Conservation (phyloP, 441 rosid species). For the Bruguiera hainesii region DNA sequence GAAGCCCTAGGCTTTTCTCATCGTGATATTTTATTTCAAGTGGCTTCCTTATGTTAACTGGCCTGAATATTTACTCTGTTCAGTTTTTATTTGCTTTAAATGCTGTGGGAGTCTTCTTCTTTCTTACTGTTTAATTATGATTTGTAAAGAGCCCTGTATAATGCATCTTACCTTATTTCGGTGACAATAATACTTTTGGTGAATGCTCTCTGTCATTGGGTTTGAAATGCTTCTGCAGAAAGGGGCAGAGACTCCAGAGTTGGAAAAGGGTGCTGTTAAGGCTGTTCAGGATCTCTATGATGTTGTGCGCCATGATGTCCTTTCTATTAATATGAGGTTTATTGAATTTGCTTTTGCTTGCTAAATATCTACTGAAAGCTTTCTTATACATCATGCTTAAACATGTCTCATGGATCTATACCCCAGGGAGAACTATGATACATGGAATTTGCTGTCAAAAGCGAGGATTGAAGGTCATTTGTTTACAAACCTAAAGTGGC, state of each 20-base stretch:
- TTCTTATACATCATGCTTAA: conserved; percentile 10
- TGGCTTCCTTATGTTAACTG: no score
- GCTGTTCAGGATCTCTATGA: conserved; percentile 98
- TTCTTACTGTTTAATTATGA: not conserved
- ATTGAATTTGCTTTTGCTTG: conserved; percentile 19
- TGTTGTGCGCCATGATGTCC: conserved; percentile 82
- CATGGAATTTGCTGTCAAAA: conserved; percentile 69
- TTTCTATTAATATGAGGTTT: conserved; percentile 75
- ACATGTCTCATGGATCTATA: conserved; percentile 15
- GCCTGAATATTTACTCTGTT: no score
- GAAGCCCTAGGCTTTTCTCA: no score
- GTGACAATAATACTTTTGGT: conserved; percentile 5
- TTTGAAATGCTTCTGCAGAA: conserved; percentile 46
- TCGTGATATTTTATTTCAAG: no score
- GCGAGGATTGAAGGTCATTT: conserved; percentile 89
- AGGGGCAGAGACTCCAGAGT: conserved; percentile 65
- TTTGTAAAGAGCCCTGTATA: not conserved
- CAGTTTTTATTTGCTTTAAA: no score
- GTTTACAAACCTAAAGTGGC: conserved; percentile 92
- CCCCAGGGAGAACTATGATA: conserved; percentile 70
- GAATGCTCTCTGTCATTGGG: conserved; percentile 7
- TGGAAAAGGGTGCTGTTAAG: conserved; percentile 76
- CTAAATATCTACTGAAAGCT: conserved; percentile 16
- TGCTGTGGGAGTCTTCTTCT: not conserved
- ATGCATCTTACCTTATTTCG: not conserved